Base-by-base conservation (phyloP, 2,329 filamentous ascomycete species). In the Rhynchosporium graminicola region DNA sequence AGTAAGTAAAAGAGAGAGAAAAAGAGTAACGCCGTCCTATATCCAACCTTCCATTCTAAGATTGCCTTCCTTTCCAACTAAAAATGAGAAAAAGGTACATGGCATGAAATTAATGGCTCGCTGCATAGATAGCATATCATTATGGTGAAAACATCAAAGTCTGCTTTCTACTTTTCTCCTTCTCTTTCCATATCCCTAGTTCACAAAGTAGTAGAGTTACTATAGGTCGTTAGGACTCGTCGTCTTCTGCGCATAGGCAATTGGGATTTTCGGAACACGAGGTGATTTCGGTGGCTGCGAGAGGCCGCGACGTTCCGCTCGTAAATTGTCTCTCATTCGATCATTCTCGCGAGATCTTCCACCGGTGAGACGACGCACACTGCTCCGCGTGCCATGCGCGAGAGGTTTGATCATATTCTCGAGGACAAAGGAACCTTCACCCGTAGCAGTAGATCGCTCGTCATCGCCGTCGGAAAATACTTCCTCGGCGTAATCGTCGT, bases 381-480 rank as follows among this genome's bases (percentile, higher is more conserved):
- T 82, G 12, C 80, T 82, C 43, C 84, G 77, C 13, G 85, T 84
- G 47, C 82, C 80, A 62, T 86, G 81, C 38, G 82, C 79, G 5
- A 84, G 75, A 0, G 85, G 83, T 64, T 82, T 83, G 66, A 88
- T 82, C 79, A 87, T 86, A 61, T 80, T 85, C 68, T 87, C 85
- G 29, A 84, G 75, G 63, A 82, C 82, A 73, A 85, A 86, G 0
- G 80, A 82, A 46, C 71, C 71, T 60, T 74, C 72, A 3, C 67
- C 67, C 2, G 67, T 51, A 7, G 64, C 48, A 15, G 67, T 50
- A 4, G 65, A 48, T 6, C 70, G 54, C 71, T 87, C 79, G 69
- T 87, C 79, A 74, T 92, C 90, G 13, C 87, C 87, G 67, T 97
- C 94, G 0, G 91, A 96, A 68, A 94, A 88, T 0, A 89, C 82